Base-by-base conservation (phyloP, 2,329 filamentous ascomycete genomes). In the Fusarium bulbicola region DNA sequence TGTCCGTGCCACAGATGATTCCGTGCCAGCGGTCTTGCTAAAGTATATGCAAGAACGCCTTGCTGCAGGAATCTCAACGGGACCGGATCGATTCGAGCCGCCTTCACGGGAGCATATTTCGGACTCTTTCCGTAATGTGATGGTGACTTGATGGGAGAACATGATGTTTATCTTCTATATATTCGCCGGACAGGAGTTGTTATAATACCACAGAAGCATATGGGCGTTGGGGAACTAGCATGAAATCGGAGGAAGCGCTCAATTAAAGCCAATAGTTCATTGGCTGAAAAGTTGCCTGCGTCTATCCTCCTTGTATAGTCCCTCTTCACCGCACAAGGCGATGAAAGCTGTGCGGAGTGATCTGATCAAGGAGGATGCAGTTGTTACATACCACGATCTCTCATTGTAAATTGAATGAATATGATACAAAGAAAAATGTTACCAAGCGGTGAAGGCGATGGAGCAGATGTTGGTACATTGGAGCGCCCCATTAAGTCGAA, bases 1-100 rank as follows among this genome's bases (percentile, higher is more conserved):
- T 1, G 92, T 99, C 76, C 90, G 96, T 71, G 96, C 95, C 11
- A 99, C 96, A 3, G 95, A 98, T 78, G 96, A 98, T 79, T 89
- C 87, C 37, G 94, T 99, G 0, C 95, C 96, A 13, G 88, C 90
- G 4, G 87, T 95, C 26, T 81, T 99, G 63, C 85, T 96, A 78
- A 95, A 94, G 81, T 85, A 93, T 65, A 97, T 99, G 94, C 93
- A 97, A 79, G 93, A 95, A 72, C 89, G 92, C 70, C 86, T 98
- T 53, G 87, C 92, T 13, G 80, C 82, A 13, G 90, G 90, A 10
- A 76, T 83, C 30, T 84, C 85, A 36, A 85, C 82, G 32, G 66
- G 76, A 21, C 79, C 81, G 14, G 85, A 87, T 42, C 73, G 80
- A 37, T 76, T 81, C 13, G 81, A 84, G 46, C 77, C 78, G 7